Conservation (phyloP, 108 stramenopile genomes). For the Fistulifera pelliculosa region DNA sequence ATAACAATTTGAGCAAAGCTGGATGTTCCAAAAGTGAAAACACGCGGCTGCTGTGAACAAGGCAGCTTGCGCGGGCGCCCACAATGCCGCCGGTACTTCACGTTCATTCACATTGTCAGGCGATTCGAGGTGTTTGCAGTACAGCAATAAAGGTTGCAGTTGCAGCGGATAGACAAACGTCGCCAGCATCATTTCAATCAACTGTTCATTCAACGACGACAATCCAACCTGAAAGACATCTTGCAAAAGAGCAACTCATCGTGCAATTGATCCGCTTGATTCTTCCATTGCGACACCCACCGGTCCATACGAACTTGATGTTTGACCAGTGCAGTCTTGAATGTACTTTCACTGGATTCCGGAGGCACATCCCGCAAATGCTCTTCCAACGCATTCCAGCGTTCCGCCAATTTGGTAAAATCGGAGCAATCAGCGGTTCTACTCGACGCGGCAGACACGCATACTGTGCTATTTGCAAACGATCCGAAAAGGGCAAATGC, state of each 20-base stretch:
- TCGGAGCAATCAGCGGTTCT: slow-evolving; percentile 55
- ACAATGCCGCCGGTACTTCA: slow-evolving; percentile 4
- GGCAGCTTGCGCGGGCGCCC: slow-evolving; percentile 77
- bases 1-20: slow-evolving; percentile 49
- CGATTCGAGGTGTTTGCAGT: slow-evolving; percentile 33
- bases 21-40: slow-evolving; percentile 64
- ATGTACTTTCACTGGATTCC: slow-evolving; percentile 4
- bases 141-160: slow-evolving; percentile 67
- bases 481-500: slow-evolving; percentile 62
- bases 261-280: slow-evolving; percentile 59
- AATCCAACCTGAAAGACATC: slow-evolving; percentile 72
- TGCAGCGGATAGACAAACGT: slow-evolving; percentile 83
- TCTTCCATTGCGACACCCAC: slow-evolving; percentile 28
- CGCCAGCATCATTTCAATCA: slow-evolving; percentile 85
- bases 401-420: slow-evolving; percentile 66
- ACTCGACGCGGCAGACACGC: slow-evolving; percentile 72
- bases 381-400: slow-evolving; percentile 71
- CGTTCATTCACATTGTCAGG: neutral
- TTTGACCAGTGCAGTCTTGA: slow-evolving; percentile 29
- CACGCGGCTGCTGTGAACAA: slow-evolving; percentile 57
- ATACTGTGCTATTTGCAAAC: slow-evolving; percentile 71
- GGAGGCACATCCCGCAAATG: slow-evolving; percentile 30
- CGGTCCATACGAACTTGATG: slow-evolving; percentile 25
- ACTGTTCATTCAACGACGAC: slow-evolving; percentile 77
- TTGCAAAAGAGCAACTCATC: slow-evolving; percentile 76